phyloP scores from a whole-genome alignment of 371 early-diverging fungal species.

The Mucor piriformis region DNA sequence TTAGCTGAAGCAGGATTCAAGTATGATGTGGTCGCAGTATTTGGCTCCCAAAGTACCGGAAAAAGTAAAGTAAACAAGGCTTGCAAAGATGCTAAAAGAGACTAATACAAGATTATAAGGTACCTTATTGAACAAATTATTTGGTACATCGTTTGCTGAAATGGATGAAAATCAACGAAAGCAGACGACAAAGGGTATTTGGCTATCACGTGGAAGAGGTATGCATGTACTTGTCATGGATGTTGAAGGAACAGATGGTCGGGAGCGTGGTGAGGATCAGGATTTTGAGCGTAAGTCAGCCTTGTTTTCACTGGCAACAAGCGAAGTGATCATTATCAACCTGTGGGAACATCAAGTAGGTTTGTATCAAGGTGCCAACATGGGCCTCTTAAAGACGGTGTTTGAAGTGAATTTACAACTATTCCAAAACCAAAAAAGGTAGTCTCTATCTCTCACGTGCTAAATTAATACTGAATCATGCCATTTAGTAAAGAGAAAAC shows the following conservation, averaged over 20 bases:
- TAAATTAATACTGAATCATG: background rate
- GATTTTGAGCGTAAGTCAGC: conserved; percentile 98
- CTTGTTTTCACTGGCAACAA: conserved; percentile 93
- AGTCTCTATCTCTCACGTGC: background rate
- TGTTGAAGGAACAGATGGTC: conserved; percentile 98
- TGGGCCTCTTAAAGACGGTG: conserved; percentile 97
- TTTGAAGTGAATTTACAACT: conserved; percentile 97
- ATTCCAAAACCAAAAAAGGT: conserved; percentile 78
- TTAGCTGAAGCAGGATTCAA: conserved; percentile 89
- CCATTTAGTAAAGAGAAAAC: conserved; percentile 76
- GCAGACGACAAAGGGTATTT: conserved; percentile 97
- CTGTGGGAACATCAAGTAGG: conserved; percentile 99
- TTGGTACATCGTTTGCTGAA: conserved; percentile 91
- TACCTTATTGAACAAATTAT: conserved; percentile 92
- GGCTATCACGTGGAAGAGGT: conserved; percentile 86
- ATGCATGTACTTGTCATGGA: conserved; percentile 93
- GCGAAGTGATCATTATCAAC: conserved; percentile 95
- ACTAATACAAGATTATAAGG: conserved; percentile 49
- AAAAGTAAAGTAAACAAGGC: conserved; percentile 72
- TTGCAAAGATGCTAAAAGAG: background rate
- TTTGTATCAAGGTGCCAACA: conserved; percentile 97
- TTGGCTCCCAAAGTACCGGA: conserved; percentile 98
- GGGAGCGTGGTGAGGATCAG: conserved; percentile 98
- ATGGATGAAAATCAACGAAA: conserved; percentile 85
- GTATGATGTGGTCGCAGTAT: conserved; percentile 95